Percentiles rank a stretch among this genome's conserved stretches.
phyloP scores from a whole-genome alignment of 2,329 filamentous ascomycete species.

The Talaromyces sp. region DNA sequence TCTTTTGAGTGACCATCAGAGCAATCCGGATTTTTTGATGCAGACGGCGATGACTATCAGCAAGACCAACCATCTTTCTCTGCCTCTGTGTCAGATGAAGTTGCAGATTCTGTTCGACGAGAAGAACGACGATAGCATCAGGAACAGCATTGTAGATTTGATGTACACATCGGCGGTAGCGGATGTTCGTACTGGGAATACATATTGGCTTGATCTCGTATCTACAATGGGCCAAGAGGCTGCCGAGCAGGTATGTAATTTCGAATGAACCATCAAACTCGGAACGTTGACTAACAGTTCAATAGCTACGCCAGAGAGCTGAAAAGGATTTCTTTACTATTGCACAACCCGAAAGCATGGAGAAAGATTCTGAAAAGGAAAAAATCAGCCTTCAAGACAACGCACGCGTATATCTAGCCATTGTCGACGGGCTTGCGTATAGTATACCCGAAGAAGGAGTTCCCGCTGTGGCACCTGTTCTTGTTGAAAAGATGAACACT shows the following conservation, averaged over 20 bases:
- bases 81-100: conserved; percentile 43
- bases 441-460: conserved; percentile 36
- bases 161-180: conserved; percentile 40
- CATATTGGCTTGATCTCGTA: conserved; percentile 40
- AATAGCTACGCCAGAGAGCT: conserved; percentile 39
- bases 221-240: conserved; percentile 37
- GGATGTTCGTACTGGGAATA: conserved; percentile 32
- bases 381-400: conserved; percentile 27
- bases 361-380: conserved; percentile 18
- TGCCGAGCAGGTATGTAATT: conserved; percentile 31
- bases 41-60: conserved; percentile 35
- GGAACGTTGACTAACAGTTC: conserved; percentile 12
- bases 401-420: conserved; percentile 36
- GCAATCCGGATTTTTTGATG: conserved; percentile 23
- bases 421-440: conserved; percentile 38
- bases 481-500: conserved; percentile 41
- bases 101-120: conserved; percentile 39
- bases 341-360: conserved; percentile 28
- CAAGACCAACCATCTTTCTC: conserved; percentile 41
- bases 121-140: conserved; percentile 27
- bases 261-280: not conserved
- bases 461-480: conserved; percentile 29
- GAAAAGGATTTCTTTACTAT: conserved; percentile 40
- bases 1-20: conserved; percentile 28
- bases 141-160: conserved; percentile 35